Percentiles rank a stretch among this genome's conserved stretches.
These are phyloP conservation scores for Chlorociboria aeruginascens DNA, from an alignment of 495 filamentous ascomycete genomes.

Conservation along the genomic window DNA sequence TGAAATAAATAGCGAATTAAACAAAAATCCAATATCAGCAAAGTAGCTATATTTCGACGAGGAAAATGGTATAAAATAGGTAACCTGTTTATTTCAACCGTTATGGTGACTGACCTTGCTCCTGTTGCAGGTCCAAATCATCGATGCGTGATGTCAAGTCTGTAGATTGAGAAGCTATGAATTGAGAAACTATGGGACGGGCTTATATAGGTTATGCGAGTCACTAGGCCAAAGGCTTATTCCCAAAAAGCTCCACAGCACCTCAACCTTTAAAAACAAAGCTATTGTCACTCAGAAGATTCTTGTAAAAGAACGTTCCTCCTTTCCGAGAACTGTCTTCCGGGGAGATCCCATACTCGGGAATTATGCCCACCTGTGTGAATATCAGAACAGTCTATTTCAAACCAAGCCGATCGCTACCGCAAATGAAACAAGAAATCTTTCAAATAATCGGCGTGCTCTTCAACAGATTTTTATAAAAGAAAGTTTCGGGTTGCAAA, in stretches of 20 bases:
- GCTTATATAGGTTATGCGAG: no score
- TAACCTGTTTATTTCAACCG: no score
- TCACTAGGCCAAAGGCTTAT: neutral
- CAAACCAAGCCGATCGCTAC: neutral
- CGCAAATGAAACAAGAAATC: neutral
- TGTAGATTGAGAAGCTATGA: no score
- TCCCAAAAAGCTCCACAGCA: neutral
- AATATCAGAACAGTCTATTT: neutral
- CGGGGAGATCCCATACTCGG: constrained; percentile 8
- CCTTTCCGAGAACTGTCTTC: constrained; percentile 6
- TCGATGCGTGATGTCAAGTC: no score
- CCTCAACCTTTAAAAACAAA: neutral
- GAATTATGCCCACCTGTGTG: constrained; percentile 8
- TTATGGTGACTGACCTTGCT: no score
- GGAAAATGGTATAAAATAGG: no score
- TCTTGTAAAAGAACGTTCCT: constrained; percentile 14
- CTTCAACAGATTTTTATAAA: constrained; percentile 15
- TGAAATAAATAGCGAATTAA: no score
- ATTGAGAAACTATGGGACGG: no score
- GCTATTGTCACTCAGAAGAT: neutral
- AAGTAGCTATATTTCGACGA: no score
- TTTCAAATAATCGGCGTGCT: neutral
- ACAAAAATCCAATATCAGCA: no score
- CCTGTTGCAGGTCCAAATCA: no score
- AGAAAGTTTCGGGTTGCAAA: constrained; percentile 7